Evolutionary conservation across 129 eudicot species (phyloP).

Genomic region (Ambrosia trifida): DNA sequence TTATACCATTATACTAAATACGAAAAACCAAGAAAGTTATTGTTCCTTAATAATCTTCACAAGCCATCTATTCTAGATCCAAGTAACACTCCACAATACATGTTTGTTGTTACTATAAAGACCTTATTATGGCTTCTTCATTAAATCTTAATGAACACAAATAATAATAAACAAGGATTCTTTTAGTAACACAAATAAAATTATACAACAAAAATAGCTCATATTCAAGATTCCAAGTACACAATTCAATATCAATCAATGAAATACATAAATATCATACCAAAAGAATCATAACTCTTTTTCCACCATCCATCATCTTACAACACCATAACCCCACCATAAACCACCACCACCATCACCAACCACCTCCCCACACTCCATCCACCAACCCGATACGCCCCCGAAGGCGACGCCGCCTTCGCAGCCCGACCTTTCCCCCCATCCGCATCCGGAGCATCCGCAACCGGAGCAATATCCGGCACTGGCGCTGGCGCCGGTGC

Average conservation of each 20-base stretch:
- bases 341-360: conserved; percentile 46
- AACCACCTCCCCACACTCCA: conserved; percentile 39
- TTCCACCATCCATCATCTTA: not conserved
- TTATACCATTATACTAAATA: too few species aligned
- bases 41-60: too few species aligned
- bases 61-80: too few species aligned
- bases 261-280: conserved; percentile 37
- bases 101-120: too few species aligned
- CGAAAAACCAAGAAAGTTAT: too few species aligned
- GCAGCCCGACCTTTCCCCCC: conserved; percentile 31
- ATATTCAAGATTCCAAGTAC: conserved; percentile 47
- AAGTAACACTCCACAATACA: too few species aligned
- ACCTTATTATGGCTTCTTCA: too few species aligned
- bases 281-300: conserved; percentile 35
- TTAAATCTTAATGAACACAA: not conserved
- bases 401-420: conserved; percentile 25
- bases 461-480: conserved; percentile 59
- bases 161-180: not conserved
- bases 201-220: conserved; percentile 34
- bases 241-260: conserved; percentile 39
- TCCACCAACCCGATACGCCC: conserved; percentile 31
- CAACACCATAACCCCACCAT: conserved; percentile 40
- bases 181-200: conserved; percentile 5
- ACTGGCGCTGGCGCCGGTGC: conserved; percentile 67
- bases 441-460: conserved; percentile 59